Conservation (phyloP, 2,329 filamentous ascomycete species). For the Aureobasidium musti region DNA sequence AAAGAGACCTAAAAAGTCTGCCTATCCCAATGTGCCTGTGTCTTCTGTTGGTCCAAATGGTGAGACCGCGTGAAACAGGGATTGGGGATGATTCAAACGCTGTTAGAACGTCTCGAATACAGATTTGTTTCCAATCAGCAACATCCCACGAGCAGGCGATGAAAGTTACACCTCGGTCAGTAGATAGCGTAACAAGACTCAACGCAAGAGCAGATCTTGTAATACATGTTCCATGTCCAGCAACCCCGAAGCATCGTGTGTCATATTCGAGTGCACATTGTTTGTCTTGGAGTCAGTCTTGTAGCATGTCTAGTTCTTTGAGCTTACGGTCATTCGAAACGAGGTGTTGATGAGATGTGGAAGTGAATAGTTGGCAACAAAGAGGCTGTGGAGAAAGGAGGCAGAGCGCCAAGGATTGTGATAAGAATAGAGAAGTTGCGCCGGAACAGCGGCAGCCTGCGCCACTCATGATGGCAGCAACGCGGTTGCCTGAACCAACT, state of each 20-base stretch:
- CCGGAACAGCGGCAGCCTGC: neutral
- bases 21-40: too few relatives aligned
- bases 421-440: neutral
- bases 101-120: too few relatives aligned
- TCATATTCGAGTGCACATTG: neutral
- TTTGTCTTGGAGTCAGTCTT: neutral
- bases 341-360: neutral
- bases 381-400: neutral
- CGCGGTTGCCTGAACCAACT: conserved; percentile 19
- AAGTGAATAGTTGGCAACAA: neutral
- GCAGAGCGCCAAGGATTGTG: neutral
- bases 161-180: neutral
- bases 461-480: conserved; percentile 6
- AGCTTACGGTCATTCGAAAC: neutral
- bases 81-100: too few relatives aligned
- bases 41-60: too few relatives aligned
- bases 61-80: too few relatives aligned
- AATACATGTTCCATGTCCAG: neutral
- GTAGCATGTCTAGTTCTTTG: neutral
- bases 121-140: too few relatives aligned
- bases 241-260: too few relatives aligned
- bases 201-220: neutral
- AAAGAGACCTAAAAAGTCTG: too few relatives aligned
- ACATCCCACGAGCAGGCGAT: too few relatives aligned
- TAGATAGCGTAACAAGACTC: neutral